Conservation (phyloP, 2,329 filamentous ascomycete species). For the Cercospora sp. region DNA sequence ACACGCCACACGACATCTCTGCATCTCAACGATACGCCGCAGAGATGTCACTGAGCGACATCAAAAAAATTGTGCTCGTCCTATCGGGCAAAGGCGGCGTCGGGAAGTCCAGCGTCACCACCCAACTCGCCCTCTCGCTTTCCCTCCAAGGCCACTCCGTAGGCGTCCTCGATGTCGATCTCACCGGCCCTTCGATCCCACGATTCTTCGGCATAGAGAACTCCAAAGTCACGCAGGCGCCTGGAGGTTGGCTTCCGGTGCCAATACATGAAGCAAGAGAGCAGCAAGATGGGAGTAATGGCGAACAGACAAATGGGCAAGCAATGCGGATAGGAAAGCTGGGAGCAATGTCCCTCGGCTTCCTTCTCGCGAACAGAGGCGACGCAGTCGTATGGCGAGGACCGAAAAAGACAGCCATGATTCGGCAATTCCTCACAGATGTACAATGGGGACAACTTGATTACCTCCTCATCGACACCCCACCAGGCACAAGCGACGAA, state of each 20-base stretch:
- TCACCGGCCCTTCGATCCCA: conserved; percentile 94
- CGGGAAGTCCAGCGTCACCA: conserved; percentile 96
- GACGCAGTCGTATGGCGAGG: conserved; percentile 97
- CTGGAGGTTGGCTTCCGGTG: conserved; percentile 90
- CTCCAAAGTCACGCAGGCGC: conserved; percentile 86
- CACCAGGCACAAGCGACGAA: conserved; percentile 93
- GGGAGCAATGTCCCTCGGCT: conserved; percentile 89
- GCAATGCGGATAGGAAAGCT: conserved; percentile 59
- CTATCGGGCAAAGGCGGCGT: conserved; percentile 98
- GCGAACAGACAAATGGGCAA: conserved; percentile 17
- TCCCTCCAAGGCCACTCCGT: conserved; percentile 83
- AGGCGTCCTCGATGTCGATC: conserved; percentile 91
- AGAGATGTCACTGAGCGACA: conserved; percentile 65
- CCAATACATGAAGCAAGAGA: conserved; percentile 65
- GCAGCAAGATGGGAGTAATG: conserved; percentile 1
- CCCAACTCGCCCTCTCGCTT: conserved; percentile 88
- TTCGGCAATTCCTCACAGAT: conserved; percentile 90
- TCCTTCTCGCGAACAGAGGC: conserved; percentile 77
- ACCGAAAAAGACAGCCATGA: conserved; percentile 99
- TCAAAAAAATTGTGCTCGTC: conserved; percentile 77
- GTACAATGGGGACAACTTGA: conserved; percentile 87
- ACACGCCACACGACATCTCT: neutral
- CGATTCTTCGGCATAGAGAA: conserved; percentile 89
- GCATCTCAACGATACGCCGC: neutral
- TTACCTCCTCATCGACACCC: conserved; percentile 92